phyloP scores from a whole-genome alignment of 306 rosid genomes.

The Cicer cuneatum region DNA sequence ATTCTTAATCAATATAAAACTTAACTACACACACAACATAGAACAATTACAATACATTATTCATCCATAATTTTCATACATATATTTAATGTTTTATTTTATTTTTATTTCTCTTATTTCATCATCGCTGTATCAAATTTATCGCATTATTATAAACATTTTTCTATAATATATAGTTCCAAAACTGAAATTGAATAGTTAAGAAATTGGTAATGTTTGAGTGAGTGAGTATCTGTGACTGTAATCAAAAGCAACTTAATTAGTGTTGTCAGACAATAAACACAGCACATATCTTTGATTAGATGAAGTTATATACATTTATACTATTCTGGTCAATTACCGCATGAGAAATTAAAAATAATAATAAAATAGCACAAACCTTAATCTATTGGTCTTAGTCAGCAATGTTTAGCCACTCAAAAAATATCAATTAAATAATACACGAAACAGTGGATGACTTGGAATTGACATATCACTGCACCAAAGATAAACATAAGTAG shows the following conservation, averaged over 20 bases:
- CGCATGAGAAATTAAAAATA: neutral
- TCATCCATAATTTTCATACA: too few relatives aligned
- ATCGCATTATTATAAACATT: too few relatives aligned
- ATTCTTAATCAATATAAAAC: too few relatives aligned
- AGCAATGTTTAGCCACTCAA: conserved; percentile 23
- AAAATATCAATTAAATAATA: neutral
- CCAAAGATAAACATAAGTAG: neutral
- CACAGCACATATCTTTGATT: neutral
- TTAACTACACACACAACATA: too few relatives aligned
- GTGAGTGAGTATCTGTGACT: neutral
- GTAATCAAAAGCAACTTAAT: conserved; percentile 26
- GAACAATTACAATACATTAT: too few relatives aligned
- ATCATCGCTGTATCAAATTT: too few relatives aligned
- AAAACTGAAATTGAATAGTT: neutral
- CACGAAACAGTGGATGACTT: conserved; percentile 6
- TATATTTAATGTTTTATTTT: too few relatives aligned
- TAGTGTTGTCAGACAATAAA: conserved; percentile 7
- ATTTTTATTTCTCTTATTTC: too few relatives aligned
- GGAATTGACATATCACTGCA: conserved; percentile 16
- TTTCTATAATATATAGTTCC: too few relatives aligned
- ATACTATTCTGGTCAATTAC: neutral
- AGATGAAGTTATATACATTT: neutral
- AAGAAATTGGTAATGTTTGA: neutral
- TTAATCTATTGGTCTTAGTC: conserved; percentile 1
- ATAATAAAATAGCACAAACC: neutral